Base-by-base conservation (phyloP, 1,284 basidiomycete species). In the Ustilago curta region DNA sequence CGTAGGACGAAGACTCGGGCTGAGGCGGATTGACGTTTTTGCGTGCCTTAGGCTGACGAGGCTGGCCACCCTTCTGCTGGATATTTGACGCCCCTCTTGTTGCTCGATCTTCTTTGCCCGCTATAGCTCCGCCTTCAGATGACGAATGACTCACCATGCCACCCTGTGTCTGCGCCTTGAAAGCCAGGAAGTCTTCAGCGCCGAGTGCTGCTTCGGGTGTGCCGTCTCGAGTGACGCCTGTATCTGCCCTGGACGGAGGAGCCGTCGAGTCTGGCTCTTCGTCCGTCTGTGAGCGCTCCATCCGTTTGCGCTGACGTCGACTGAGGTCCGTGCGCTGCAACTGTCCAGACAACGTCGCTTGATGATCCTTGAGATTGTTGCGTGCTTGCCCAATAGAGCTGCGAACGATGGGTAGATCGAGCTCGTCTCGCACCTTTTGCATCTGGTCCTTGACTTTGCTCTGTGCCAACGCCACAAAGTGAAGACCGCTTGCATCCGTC, bases 401-500 rank as follows among this genome's bases (percentile, higher is more conserved):
- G 45, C 77, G 72, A 14, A 82, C 68, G 25, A 70, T 60, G 23
- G 68, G 73, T 3, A 76, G 70, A 59, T 82, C 79, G 6, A 80
- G 68, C 60, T 82, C 81, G 31, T 49, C 64, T 14, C 59, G 61
- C 18, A 80, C 79, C 53, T 76, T 77, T 8, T 75, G 76, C 51
- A 82, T 79, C 70, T 82, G 79, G 31, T 82, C 82, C 25, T 53
- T 52, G 50, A 84, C 76, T 57, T 84, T 77, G 39, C 58, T 51
- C 42, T 77, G 70, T 0, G 94, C 95, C 6, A 90, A 89, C 62
- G 91, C 90, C 37, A 98, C 88, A 83, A 97, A 99, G 14, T 88
- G 88, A 16, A 93, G 85, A 2, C 92, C 91, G 0, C 96, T 88
- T 82, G 96, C 94, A 23, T 90, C 89, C 85, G 90, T 89, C 39